Percentiles rank a stretch among this genome's conserved stretches.
Evolutionary conservation across 1,139 yeast genomes (phyloP).

Genomic region (Blastobotrys arbuscula): DNA sequence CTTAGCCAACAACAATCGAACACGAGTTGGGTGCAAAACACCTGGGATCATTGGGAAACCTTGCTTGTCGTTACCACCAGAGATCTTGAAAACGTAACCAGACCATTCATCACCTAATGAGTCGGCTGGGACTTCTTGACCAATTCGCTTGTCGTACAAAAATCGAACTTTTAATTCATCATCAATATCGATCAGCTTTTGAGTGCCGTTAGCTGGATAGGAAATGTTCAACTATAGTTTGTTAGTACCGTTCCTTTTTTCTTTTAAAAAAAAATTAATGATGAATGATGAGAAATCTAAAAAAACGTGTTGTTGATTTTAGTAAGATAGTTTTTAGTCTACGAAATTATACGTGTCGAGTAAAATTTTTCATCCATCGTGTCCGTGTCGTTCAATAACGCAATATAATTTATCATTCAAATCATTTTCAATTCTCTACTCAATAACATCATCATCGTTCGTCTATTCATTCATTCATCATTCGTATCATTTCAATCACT

Average conservation of each 20-base stretch:
- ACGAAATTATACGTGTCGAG: no score
- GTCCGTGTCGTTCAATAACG: no score
- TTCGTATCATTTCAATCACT: background rate
- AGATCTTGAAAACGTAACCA: slow-evolving; percentile 97
- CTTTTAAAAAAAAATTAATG: no score
- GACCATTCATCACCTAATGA: slow-evolving; percentile 97
- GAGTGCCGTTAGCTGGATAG: slow-evolving; percentile 99
- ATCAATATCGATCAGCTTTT: slow-evolving; percentile 94
- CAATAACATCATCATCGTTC: background rate
- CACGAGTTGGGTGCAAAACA: slow-evolving; percentile 99
- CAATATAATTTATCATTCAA: no score
- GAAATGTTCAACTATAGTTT: slow-evolving; percentile 83
- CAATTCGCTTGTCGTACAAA: slow-evolving; percentile 99
- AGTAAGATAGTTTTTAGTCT: no score
- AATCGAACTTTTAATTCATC: slow-evolving; percentile 99
- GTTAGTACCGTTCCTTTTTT: background rate
- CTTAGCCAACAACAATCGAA: slow-evolving; percentile 86
- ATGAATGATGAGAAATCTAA: no score
- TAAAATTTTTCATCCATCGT: no score
- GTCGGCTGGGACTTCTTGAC: slow-evolving; percentile 99
- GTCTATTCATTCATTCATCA: no score
- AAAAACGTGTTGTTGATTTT: no score
- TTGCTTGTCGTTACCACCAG: slow-evolving; percentile 99
- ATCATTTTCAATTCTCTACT: background rate
- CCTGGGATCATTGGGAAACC: slow-evolving; percentile 99